Evolutionary conservation across 2,329 filamentous ascomycete genomes (phyloP).

Genomic region (Tolypocladium paradoxum): DNA sequence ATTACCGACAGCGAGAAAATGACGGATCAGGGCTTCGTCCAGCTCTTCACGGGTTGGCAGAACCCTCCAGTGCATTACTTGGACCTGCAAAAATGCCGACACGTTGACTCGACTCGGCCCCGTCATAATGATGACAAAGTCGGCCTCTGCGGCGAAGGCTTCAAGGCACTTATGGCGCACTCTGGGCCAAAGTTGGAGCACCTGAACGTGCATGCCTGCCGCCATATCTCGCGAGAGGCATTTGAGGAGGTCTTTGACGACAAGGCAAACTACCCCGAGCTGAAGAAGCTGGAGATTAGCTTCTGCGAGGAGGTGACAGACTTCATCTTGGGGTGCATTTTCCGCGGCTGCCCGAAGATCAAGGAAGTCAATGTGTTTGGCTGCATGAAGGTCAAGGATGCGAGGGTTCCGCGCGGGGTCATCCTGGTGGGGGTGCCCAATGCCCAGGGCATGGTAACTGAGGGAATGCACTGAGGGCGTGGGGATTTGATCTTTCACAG

Average conservation of each 20-base stretch:
- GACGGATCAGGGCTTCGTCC: constrained; percentile 62
- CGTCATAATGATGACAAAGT: constrained; percentile 53
- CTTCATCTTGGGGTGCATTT: constrained; percentile 51
- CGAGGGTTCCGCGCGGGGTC: constrained; percentile 42
- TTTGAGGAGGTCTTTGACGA: constrained; percentile 64
- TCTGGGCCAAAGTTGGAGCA: constrained; percentile 56
- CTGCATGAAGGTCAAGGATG: constrained; percentile 49
- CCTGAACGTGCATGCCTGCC: constrained; percentile 73
- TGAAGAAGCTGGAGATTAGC: constrained; percentile 65
- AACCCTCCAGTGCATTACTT: constrained; percentile 61
- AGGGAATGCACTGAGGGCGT: constrained; percentile 24
- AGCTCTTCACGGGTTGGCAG: constrained; percentile 64
- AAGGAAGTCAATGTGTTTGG: constrained; percentile 52
- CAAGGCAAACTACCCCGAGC: constrained; percentile 50
- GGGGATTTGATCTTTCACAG: neutral
- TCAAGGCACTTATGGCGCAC: constrained; percentile 74
- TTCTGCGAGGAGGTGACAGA: constrained; percentile 63
- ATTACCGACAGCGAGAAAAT: constrained; percentile 67
- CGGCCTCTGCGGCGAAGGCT: constrained; percentile 66
- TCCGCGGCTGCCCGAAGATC: constrained; percentile 51
- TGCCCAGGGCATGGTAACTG: constrained; percentile 48
- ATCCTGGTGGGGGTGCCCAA: constrained; percentile 49
- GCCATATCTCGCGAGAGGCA: constrained; percentile 62
- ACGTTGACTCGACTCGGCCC: constrained; percentile 61
- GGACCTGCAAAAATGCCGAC: constrained; percentile 68